Percentiles rank a stretch among this genome's conserved stretches.
Conservation (phyloP, 2,329 filamentous ascomycete genomes). For the Graphilbum ipis-grandicollis region DNA sequence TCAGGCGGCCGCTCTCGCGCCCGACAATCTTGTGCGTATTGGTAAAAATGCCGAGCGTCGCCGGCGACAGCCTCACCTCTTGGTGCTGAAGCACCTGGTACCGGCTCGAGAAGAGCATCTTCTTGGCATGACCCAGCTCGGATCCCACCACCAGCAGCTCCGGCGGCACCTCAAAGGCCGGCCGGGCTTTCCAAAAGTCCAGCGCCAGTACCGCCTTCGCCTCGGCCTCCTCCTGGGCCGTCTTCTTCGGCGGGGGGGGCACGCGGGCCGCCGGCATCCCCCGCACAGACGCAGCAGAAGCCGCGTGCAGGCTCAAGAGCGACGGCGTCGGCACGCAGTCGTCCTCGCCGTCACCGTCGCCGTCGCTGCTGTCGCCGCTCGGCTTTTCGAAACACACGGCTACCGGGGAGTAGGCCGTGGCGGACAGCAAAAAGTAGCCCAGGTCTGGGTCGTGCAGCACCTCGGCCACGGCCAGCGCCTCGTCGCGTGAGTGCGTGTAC, state of each 20-base stretch:
- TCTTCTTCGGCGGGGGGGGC: conserved; percentile 14
- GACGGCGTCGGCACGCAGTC: too few relatives aligned
- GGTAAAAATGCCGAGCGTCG: conserved; percentile 54
- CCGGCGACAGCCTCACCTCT: conserved; percentile 51
- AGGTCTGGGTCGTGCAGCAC: conserved; percentile 43
- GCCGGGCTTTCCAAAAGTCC: conserved; percentile 29
- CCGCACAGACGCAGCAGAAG: conserved; percentile 10
- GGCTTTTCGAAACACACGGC: conserved; percentile 42
- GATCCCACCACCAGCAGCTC: conserved; percentile 9
- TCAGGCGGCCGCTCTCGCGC: conserved; percentile 50
- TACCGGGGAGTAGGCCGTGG: conserved; percentile 39
- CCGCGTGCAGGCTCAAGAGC: too few relatives aligned
- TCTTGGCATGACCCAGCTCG: conserved; percentile 23
- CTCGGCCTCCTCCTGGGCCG: conserved; percentile 7
- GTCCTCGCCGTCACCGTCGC: conserved; percentile 29
- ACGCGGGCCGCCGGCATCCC: background rate
- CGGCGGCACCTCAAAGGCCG: conserved; percentile 9
- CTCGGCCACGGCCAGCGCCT: conserved; percentile 33
- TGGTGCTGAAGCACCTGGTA: conserved; percentile 44
- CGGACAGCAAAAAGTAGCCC: conserved; percentile 44
- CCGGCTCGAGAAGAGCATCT: conserved; percentile 38
- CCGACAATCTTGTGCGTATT: conserved; percentile 56
- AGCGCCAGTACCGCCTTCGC: conserved; percentile 30
- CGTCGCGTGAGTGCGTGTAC: conserved; percentile 32
- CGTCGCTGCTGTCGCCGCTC: conserved; percentile 15